Base-by-base conservation (phyloP, 202 grass and related monocot genomes). In the Sporobolus alterniflorus region DNA sequence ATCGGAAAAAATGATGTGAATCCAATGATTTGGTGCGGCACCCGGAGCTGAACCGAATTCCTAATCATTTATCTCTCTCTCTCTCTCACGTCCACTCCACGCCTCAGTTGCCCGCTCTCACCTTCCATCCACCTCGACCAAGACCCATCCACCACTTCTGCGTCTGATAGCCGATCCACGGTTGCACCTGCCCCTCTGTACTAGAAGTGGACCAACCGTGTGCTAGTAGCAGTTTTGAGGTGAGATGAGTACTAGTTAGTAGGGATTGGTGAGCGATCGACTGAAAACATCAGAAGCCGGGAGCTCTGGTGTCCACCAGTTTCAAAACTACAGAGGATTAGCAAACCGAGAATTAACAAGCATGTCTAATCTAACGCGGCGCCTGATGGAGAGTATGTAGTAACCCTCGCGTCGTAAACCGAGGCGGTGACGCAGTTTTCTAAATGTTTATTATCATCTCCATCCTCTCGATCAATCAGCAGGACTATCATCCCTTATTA, bases 271-370 rank as follows among this genome's bases (percentile, higher is more conserved):
- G 18, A 69, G 34, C 55, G 20, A 11, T 13, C 42, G 15, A 30
- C 30, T 43, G 39, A 11, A 36, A 13, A 0, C 21, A 30, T 28
- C 22, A 28, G 33, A 25, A 12, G n/a, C n/a, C 40, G 32, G 8
- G 59, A 73, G 32, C 73, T 74, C 61, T 54, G 5, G 73, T 25
- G 39, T 11, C 79, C 88, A 78, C 60, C 18, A 24, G 40, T 71
- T 52, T 66, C 2, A 64, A 79, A 68, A 79, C 4, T 47, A 6
- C 74, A 69, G 26, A 64, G 43, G 71, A 76, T 85, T 40, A 83
- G 74, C 13, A 79, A 79, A 90, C 52, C 60, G 17, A 22, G 1
- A 15, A 83, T 83, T 87, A 90, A 86, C 74, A 90, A 87, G 16
- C 12, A 69, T 86, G 86, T 86, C 83, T 74, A 62, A 61, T 86